Conservation (phyloP, 371 early-diverging fungal species). For the Lichtheimia ornata region DNA sequence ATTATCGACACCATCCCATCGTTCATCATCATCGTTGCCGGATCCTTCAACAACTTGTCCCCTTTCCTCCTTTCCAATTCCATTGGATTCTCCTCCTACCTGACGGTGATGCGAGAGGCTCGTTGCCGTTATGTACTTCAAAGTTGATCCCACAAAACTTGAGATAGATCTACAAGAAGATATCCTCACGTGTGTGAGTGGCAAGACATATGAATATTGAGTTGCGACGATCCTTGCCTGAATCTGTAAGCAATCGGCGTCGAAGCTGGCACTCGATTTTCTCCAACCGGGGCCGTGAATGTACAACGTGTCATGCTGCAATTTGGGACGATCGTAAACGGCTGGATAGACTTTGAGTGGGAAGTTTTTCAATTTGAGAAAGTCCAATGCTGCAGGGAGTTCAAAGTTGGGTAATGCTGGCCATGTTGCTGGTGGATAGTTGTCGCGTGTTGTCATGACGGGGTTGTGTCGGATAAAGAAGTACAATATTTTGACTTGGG, state of each 20-base stretch:
- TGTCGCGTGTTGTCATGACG: neutral
- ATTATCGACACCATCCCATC: neutral
- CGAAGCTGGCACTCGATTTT: conserved; percentile 40
- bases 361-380: conserved; percentile 46
- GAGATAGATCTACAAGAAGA: conserved; percentile 38
- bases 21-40: neutral
- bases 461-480: neutral
- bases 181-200: neutral
- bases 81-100: conserved; percentile 23
- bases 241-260: conserved; percentile 44
- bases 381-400: conserved; percentile 41
- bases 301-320: conserved; percentile 38
- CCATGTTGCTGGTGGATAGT: conserved; percentile 87
- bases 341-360: conserved; percentile 46
- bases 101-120: conserved; percentile 47
- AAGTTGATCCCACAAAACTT: conserved; percentile 45
- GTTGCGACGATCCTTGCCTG: conserved; percentile 27
- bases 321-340: conserved; percentile 34
- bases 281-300: conserved; percentile 51
- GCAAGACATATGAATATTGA: neutral
- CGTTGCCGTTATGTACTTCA: conserved; percentile 35
- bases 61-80: neutral
- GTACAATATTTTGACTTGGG: no score
- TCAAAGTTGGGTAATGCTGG: conserved; percentile 41
- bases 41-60: neutral